Evolutionary conservation across 306 rosid genomes (phyloP).

Genomic region (Albizia julibrissin): DNA sequence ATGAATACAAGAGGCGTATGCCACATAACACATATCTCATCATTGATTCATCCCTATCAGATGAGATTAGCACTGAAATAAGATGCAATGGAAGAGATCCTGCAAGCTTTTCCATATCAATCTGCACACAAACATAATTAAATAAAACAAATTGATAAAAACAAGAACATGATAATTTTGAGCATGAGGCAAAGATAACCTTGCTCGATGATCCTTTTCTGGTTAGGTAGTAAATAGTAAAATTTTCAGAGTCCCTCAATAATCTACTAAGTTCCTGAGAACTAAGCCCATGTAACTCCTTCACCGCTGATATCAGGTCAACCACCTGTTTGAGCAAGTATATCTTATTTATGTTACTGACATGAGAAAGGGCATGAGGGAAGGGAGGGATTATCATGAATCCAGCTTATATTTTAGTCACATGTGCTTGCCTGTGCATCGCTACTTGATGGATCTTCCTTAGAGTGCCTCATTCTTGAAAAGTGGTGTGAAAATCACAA

Average conservation of each 20-base stretch:
- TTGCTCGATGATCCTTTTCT: constrained; percentile 49
- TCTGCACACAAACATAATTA: constrained; percentile 54
- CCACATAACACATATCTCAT: constrained; percentile 73
- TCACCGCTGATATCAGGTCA: constrained; percentile 63
- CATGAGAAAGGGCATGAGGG: constrained; percentile 22
- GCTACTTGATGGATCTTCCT: constrained; percentile 64
- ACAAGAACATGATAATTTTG: constrained; percentile 26
- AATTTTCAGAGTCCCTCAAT: constrained; percentile 77
- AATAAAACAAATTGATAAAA: constrained; percentile 24
- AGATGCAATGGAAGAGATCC: constrained; percentile 86
- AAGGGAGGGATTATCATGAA: constrained; percentile 16
- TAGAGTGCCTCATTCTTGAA: constrained; percentile 59
- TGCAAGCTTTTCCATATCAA: constrained; percentile 85
- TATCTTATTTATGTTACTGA: constrained; percentile 23
- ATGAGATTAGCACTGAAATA: constrained; percentile 56
- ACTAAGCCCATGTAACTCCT: constrained; percentile 67
- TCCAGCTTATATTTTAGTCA: constrained; percentile 21
- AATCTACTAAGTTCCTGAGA: constrained; percentile 69
- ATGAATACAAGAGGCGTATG: constrained; percentile 81
- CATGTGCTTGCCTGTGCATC: constrained; percentile 59
- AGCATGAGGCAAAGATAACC: constrained; percentile 53
- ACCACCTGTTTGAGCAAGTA: constrained; percentile 59
- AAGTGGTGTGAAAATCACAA: constrained; percentile 33
- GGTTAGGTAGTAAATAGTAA: constrained; percentile 57
- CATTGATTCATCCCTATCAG: constrained; percentile 59